phyloP scores from a whole-genome alignment of 2,329 filamentous ascomycete species.

The Verticillium isaacii region DNA sequence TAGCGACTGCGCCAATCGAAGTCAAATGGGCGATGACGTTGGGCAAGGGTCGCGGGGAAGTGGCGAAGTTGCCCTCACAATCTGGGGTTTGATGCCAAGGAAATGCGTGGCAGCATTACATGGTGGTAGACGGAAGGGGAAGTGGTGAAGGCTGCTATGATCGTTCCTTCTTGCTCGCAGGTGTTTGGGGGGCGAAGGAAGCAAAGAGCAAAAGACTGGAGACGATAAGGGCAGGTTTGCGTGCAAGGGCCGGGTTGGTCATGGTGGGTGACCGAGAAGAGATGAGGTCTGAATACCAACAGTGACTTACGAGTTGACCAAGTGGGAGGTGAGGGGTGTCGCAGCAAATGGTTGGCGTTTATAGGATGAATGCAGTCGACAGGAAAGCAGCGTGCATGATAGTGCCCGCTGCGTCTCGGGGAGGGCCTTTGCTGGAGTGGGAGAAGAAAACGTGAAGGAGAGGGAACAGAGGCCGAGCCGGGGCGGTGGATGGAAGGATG shows the following conservation, averaged over 20 bases:
- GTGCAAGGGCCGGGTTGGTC: neutral
- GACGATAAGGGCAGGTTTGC: neutral
- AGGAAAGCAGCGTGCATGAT: neutral
- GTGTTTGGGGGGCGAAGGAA: neutral
- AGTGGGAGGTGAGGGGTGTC: neutral
- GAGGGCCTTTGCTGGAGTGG: neutral
- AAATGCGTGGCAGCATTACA: neutral
- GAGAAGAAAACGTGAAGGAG: neutral
- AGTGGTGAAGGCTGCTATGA: neutral
- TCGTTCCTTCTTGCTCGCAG: neutral
- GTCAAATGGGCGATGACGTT: constrained; percentile 1
- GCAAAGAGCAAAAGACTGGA: neutral
- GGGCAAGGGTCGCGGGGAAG: neutral
- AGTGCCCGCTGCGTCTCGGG: neutral
- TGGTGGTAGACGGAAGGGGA: neutral
- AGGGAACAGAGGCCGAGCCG: neutral
- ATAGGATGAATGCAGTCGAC: neutral
- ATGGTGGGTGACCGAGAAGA: neutral
- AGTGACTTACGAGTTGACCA: neutral
- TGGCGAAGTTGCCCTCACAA: neutral
- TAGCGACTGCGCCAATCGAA: neutral
- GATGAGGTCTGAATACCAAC: neutral
- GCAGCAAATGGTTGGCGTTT: neutral
- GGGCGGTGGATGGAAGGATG: neutral
- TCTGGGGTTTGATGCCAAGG: neutral